Conservation (phyloP, 345 rosid genomes). For the Mallotus nudiflorus region DNA sequence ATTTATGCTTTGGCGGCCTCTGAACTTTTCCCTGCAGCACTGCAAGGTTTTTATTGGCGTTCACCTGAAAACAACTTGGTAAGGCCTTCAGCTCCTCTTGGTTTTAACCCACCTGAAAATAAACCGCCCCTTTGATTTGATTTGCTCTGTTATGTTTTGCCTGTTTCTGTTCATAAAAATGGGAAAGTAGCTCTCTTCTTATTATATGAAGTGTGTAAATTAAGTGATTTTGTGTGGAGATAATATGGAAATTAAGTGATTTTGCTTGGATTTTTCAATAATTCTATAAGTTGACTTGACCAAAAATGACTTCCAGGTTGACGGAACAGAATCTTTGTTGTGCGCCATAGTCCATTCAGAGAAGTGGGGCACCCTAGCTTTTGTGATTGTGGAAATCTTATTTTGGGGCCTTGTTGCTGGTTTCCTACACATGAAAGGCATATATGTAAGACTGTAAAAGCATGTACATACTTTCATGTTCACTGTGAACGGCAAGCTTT, state of each 20-base stretch:
- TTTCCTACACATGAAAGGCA: constrained; percentile 43
- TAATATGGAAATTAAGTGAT: too few species aligned
- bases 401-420: constrained; percentile 55
- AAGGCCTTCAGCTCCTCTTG: constrained; percentile 7
- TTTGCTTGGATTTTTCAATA: neutral
- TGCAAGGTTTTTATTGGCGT: constrained; percentile 59
- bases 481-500: neutral
- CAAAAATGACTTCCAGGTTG: constrained; percentile 39
- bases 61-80: constrained; percentile 61
- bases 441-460: constrained; percentile 40
- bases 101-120: neutral
- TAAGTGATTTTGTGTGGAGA: too few species aligned
- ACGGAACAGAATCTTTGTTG: constrained; percentile 35
- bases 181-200: too few species aligned
- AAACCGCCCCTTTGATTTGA: neutral
- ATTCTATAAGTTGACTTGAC: constrained; percentile 1
- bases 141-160: neutral
- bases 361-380: constrained; percentile 49
- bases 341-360: constrained; percentile 38
- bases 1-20: constrained; percentile 53
- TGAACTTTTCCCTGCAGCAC: constrained; percentile 47
- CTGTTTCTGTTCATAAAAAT: neutral
- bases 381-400: constrained; percentile 49
- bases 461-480: neutral
- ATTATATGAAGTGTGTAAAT: too few species aligned